These are phyloP conservation scores for Nicotiana noctiflora DNA, from an alignment of 257 asterid species.

Conservation along the genomic window DNA sequence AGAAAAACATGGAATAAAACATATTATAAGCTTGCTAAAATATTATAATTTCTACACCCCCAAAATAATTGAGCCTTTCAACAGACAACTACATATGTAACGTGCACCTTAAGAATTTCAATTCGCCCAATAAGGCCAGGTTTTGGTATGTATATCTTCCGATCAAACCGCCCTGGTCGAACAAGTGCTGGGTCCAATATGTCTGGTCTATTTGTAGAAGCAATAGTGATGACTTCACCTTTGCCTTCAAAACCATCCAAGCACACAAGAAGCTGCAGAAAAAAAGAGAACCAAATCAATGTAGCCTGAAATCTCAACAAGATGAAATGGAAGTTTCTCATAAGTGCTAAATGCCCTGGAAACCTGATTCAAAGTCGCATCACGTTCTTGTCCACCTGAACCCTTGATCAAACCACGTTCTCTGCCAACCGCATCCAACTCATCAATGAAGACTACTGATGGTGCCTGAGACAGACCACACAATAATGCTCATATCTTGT, in stretches of 20 bases:
- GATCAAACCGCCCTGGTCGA: slow-evolving; percentile 93
- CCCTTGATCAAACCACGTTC: slow-evolving; percentile 88
- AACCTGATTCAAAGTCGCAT: slow-evolving; percentile 97
- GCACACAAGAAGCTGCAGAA: slow-evolving; percentile 87
- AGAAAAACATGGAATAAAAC: not conserved
- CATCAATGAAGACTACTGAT: slow-evolving; percentile 95
- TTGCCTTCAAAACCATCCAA: slow-evolving; percentile 98
- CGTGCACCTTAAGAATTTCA: slow-evolving; percentile 74
- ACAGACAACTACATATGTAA: not conserved
- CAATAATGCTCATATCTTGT: slow-evolving; percentile 6
- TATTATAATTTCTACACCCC: not conserved
- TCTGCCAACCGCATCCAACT: slow-evolving; percentile 97
- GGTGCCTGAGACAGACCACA: slow-evolving; percentile 62
- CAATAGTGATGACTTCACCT: slow-evolving; percentile 96
- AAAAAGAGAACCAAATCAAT: slow-evolving; percentile 16
- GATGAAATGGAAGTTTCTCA: slow-evolving; percentile 9
- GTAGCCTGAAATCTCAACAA: slow-evolving; percentile 12
- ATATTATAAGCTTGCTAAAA: not conserved
- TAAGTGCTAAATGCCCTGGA: slow-evolving; percentile 11
- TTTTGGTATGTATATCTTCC: slow-evolving; percentile 82
- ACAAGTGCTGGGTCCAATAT: slow-evolving; percentile 96
- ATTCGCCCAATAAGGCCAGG: slow-evolving; percentile 88
- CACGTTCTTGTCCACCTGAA: slow-evolving; percentile 98
- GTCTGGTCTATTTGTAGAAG: slow-evolving; percentile 97
- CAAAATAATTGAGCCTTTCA: not conserved